These are phyloP conservation scores for Solanum etuberosum DNA, from an alignment of 257 asterid genomes.

Conservation along the genomic window DNA sequence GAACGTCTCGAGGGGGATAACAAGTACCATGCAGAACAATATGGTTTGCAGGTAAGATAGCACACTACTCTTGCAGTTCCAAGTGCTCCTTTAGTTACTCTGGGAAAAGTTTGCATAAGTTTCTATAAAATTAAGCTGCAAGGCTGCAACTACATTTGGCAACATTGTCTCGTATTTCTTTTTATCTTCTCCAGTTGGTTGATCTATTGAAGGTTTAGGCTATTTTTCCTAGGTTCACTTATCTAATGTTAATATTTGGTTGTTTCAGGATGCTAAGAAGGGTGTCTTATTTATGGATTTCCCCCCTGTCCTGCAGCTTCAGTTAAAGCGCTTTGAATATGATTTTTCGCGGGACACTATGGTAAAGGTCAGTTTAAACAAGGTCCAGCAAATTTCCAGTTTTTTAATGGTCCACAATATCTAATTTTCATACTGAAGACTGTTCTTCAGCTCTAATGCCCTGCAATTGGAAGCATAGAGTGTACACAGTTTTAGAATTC, in stretches of 20 bases:
- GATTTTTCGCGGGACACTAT: constrained; percentile 89
- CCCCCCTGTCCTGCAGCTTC: constrained; percentile 98
- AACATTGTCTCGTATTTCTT: neutral
- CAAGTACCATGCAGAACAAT: constrained; percentile 86
- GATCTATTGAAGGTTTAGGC: neutral
- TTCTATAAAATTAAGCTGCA: neutral
- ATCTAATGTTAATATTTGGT: neutral
- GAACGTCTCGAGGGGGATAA: constrained; percentile 95
- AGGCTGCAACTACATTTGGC: neutral
- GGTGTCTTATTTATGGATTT: constrained; percentile 91
- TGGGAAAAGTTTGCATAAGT: neutral
- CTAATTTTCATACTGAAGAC: neutral
- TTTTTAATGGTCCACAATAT: neutral
- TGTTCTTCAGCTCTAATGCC: neutral
- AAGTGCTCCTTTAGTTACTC: neutral
- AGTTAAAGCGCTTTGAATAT: constrained; percentile 94
- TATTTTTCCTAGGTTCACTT: neutral
- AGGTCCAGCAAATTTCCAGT: neutral
- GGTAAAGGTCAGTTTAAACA: constrained; percentile 66
- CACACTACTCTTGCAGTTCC: neutral
- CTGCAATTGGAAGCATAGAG: neutral
- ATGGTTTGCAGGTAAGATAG: constrained; percentile 81
- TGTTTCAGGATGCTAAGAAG: constrained; percentile 85
- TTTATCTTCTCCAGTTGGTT: neutral
- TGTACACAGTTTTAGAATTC: neutral